Conservation (phyloP, 805 yeast species). For the Candida pseudoglaebosa region DNA sequence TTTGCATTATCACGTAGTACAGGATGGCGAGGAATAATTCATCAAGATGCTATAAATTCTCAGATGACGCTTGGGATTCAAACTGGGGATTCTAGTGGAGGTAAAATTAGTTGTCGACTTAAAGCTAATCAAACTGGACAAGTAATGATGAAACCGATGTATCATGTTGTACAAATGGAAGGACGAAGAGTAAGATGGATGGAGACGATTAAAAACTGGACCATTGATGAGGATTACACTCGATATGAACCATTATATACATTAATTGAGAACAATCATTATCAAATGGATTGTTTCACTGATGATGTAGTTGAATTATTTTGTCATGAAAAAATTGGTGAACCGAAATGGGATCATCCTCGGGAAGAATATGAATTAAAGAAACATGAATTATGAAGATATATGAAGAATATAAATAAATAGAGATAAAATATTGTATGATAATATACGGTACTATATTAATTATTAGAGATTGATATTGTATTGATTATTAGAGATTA, state of each 20-base stretch:
- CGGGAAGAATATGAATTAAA: no score
- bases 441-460: no score
- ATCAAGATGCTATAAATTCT: neutral
- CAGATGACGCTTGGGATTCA: neutral
- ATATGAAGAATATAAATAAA: no score
- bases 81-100: conserved; percentile 5
- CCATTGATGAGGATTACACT: conserved; percentile 10
- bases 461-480: no score
- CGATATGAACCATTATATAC: conserved; percentile 8
- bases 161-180: conserved; percentile 9
- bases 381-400: no score
- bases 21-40: neutral
- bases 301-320: conserved; percentile 18
- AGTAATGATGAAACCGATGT: conserved; percentile 16
- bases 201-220: conserved; percentile 7
- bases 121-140: conserved; percentile 17
- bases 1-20: neutral
- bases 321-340: conserved; percentile 17
- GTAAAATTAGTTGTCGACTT: conserved; percentile 13
- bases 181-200: conserved; percentile 13
- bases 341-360: conserved; percentile 18
- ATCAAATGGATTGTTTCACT: conserved; percentile 19
- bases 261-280: conserved; percentile 9
- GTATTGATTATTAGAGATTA: no score
- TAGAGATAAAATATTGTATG: no score